phyloP scores from a whole-genome alignment of 352 stramenopile species.

The Phytophthora fragariae region DNA sequence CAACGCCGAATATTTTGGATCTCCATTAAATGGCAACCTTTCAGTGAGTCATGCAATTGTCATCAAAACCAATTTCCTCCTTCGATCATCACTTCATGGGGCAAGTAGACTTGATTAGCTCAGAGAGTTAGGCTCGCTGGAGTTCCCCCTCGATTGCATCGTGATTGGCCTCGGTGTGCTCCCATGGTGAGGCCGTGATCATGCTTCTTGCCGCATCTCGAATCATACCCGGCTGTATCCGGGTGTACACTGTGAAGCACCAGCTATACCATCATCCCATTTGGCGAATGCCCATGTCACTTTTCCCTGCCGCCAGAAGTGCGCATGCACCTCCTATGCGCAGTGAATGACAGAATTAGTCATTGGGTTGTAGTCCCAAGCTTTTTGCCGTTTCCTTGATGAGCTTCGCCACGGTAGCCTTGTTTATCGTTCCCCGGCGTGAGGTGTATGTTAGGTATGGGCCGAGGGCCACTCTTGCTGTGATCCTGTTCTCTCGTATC shows the following conservation, averaged over 20 bases:
- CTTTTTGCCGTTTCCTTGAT: constrained; percentile 30
- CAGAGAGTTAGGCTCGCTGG: too few species aligned
- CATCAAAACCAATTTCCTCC: too few species aligned
- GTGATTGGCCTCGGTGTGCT: too few species aligned
- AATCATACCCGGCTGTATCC: constrained; percentile 29
- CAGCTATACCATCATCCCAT: constrained; percentile 38
- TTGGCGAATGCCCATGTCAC: constrained; percentile 32
- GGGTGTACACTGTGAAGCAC: constrained; percentile 29
- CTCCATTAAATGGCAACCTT: too few species aligned
- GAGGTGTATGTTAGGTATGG: constrained; percentile 26
- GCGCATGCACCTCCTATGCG: too few species aligned
- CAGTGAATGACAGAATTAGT: constrained; percentile 38
- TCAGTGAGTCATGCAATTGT: too few species aligned
- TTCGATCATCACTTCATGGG: too few species aligned
- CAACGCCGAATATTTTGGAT: too few species aligned
- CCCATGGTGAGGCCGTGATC: too few species aligned
- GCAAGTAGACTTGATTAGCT: too few species aligned
- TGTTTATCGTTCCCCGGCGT: constrained; percentile 24
- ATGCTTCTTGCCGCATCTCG: constrained; percentile 40
- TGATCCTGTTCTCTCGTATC: constrained; percentile 8
- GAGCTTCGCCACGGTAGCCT: constrained; percentile 4
- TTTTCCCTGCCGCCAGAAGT: constrained; percentile 31
- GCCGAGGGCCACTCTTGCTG: constrained; percentile 6
- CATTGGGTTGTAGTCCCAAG: constrained; percentile 13
- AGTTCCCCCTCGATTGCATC: too few species aligned